Percentiles rank a stretch among this genome's conserved stretches.
phyloP scores from a whole-genome alignment of 1,139 yeast species.

The Meyerozyma sp. region DNA sequence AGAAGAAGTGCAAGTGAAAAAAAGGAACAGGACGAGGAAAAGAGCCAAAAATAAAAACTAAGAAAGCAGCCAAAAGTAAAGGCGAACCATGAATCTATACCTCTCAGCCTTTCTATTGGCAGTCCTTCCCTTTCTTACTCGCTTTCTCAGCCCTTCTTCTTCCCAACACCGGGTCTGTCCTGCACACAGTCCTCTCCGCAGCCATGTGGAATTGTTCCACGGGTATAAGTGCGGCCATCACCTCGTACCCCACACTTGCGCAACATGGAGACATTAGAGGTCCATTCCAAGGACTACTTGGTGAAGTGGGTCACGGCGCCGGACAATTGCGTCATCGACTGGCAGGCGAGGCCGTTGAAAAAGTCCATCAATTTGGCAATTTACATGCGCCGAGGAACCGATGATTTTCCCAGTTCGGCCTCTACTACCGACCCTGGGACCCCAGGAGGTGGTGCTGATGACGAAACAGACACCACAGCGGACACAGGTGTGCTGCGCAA shows the following conservation, averaged over 20 bases:
- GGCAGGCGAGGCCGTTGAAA: slow-evolving; percentile 81
- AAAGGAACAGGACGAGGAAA: too few species aligned
- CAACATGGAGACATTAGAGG: slow-evolving; percentile 77
- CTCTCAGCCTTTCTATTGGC: background rate
- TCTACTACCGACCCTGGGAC: background rate
- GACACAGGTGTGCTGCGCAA: slow-evolving; percentile 3
- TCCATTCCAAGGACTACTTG: slow-evolving; percentile 82
- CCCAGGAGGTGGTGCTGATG: slow-evolving; percentile 1
- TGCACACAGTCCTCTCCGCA: background rate
- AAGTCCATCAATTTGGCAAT: slow-evolving; percentile 71
- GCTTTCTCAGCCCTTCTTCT: background rate
- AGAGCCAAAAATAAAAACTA: too few species aligned
- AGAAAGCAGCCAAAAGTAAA: background rate
- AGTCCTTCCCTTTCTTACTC: too few species aligned
- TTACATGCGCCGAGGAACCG: slow-evolving; percentile 20
- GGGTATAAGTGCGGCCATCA: background rate
- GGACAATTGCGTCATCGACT: slow-evolving; percentile 58
- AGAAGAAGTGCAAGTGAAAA: too few species aligned
- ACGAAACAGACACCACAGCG: slow-evolving; percentile 4
- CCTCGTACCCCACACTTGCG: background rate
- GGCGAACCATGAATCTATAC: too few species aligned
- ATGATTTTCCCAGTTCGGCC: background rate
- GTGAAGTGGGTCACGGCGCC: slow-evolving; percentile 87
- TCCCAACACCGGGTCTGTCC: background rate
- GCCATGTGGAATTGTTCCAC: slow-evolving; percentile 2